phyloP scores from a whole-genome alignment of 1,284 basidiomycete species.

The Ganoderma lucidum region DNA sequence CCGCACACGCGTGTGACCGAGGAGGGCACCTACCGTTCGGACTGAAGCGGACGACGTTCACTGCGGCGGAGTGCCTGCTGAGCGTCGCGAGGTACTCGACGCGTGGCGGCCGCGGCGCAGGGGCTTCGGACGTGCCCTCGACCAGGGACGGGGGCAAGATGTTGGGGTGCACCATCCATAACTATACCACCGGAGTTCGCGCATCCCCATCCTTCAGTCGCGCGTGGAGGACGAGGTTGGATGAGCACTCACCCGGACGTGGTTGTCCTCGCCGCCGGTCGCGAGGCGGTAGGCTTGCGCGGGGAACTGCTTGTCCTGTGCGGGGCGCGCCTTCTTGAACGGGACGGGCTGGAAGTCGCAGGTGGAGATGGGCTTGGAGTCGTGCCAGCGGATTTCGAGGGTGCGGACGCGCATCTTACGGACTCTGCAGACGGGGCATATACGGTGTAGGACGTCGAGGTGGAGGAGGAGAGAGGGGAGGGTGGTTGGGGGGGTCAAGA shows the following conservation, averaged over 20 bases:
- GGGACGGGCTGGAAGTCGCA: constrained; percentile 90
- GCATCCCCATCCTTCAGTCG: not conserved
- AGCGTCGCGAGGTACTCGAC: constrained; percentile 97
- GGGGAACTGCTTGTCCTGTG: constrained; percentile 65
- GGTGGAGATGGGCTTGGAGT: constrained; percentile 92
- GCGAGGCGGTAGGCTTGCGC: constrained; percentile 87
- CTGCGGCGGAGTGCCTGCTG: constrained; percentile 91
- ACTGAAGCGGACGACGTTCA: constrained; percentile 97
- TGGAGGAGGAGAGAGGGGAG: not conserved
- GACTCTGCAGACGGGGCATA: constrained; percentile 11
- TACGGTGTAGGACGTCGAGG: constrained; percentile 5
- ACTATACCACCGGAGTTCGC: constrained; percentile 49
- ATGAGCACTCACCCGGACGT: constrained; percentile 82
- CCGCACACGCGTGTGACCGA: constrained; percentile 17
- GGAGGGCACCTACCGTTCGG: constrained; percentile 77
- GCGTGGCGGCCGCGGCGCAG: constrained; percentile 77
- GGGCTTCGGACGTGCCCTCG: constrained; percentile 53
- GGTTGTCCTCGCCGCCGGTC: constrained; percentile 96
- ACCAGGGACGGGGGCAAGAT: constrained; percentile 74
- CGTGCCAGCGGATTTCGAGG: constrained; percentile 94
- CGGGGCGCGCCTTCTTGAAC: constrained; percentile 80
- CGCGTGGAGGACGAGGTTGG: not conserved
- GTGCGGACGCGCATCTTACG: constrained; percentile 79
- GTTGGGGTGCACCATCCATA: constrained; percentile 96
- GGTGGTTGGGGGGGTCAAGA: constrained; percentile 4